Base-by-base conservation (phyloP, 176 grass and related monocot species). In the Oryza brachyantha region DNA sequence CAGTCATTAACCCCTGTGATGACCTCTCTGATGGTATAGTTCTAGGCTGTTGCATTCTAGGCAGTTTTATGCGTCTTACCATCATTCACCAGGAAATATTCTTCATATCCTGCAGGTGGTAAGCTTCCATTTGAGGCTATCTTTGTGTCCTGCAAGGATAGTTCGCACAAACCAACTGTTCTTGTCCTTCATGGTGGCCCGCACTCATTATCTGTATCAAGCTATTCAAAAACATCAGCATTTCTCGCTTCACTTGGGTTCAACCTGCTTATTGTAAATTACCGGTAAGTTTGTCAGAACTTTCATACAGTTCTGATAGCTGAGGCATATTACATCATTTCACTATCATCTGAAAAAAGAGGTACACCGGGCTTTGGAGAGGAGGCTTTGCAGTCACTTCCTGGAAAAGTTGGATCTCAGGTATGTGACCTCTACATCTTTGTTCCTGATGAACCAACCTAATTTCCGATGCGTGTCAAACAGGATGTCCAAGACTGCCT, bases 311-410 rank as follows among this genome's bases (percentile, higher is more conserved):
- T 62, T 75, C 8, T 66, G 42, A 27, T 29, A 24, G 63, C 27
- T 5, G 29, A 13, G 34, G 6, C 13, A 60, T 27, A 32, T 75
- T 32, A 12, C 22, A 61, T 55, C 34, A n/a, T 75, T 26, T 84
- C 2, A 69, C 41, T 38, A 36, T 31, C 38, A 8, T 76, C 6
- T 76, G 24, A 58, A 69, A 62, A 84, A 65, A 91, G 95, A 78
- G 92, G 95, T 52, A 90, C 95, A 8, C 79, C 72, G 9, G 92
- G 91, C 50, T 94, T 92, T 38, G 92, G 92, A 45, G 90, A 98
- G 78, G 95, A 98, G 80, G 95, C 95, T 67, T 90, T 98, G 77
- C 95, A 98, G 66, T 94, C 92, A 64, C 95, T 98, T 73, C 81
- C 95, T 64, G 89, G 95, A 82, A 92, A 88, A 64, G 79, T 94